Percentiles rank a stretch among this genome's conserved stretches.
Evolutionary conservation across 2,329 filamentous ascomycete species (phyloP).

Genomic region (Beauveria australis): DNA sequence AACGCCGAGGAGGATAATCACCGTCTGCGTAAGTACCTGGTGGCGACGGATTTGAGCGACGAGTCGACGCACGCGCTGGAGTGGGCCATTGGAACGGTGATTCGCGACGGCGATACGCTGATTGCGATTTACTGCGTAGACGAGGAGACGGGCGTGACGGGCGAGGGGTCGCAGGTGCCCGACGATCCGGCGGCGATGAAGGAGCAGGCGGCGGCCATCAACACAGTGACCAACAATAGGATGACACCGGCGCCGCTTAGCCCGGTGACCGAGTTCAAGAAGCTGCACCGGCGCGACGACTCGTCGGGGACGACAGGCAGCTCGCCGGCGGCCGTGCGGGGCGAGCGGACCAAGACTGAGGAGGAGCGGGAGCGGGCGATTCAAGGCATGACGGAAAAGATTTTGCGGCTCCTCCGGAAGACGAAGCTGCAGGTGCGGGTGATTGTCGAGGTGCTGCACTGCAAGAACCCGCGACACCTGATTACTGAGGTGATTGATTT

Average conservation of each 20-base stretch:
- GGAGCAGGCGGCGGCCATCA: constrained; percentile 66
- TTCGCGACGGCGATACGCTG: constrained; percentile 88
- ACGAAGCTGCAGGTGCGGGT: constrained; percentile 88
- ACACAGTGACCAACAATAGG: constrained; percentile 46
- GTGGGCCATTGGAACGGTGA: constrained; percentile 93
- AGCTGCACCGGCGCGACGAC: constrained; percentile 20
- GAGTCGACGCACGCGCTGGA: constrained; percentile 93
- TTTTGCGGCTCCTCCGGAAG: constrained; percentile 80
- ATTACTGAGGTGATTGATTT: constrained; percentile 96
- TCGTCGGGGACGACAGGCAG: constrained; percentile 27
- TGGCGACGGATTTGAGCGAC: constrained; percentile 91
- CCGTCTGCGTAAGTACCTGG: constrained; percentile 79
- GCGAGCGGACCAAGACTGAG: constrained; percentile 54
- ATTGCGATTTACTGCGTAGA: constrained; percentile 91
- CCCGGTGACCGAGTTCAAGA: constrained; percentile 26
- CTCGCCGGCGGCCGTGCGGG: constrained; percentile 35
- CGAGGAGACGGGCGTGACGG: constrained; percentile 63
- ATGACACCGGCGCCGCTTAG: constrained; percentile 22
- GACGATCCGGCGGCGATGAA: constrained; percentile 69
- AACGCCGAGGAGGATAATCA: constrained; percentile 72
- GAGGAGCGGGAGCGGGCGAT: constrained; percentile 73
- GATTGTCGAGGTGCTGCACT: constrained; percentile 93
- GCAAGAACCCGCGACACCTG: constrained; percentile 93
- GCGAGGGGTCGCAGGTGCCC: constrained; percentile 47
- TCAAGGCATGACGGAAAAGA: constrained; percentile 75